Evolutionary conservation across 306 rosid genomes (phyloP).

Genomic region (Rosa chinensis): DNA sequence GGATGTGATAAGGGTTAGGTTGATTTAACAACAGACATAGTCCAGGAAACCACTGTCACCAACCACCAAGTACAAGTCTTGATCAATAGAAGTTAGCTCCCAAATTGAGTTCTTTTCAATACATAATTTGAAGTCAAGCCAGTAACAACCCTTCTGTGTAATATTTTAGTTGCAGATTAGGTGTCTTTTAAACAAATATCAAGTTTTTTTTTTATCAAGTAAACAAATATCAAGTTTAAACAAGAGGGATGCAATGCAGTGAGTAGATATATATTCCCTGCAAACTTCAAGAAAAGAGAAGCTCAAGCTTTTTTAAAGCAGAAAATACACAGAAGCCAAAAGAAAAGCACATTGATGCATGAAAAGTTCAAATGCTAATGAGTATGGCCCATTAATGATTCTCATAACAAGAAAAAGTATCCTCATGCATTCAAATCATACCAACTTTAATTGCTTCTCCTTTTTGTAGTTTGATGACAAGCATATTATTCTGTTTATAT

Average conservation of each 20-base stretch:
- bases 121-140: constrained; percentile 2
- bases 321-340: constrained; percentile 15
- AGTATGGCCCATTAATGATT: constrained; percentile 40
- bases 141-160: constrained; percentile 6
- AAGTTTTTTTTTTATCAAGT: no score
- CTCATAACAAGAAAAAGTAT: not conserved
- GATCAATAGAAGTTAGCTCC: not conserved
- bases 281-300: constrained; percentile 10
- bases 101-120: not conserved
- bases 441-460: not conserved
- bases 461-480: constrained; percentile 9
- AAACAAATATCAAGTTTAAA: constrained; percentile 8
- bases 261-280: constrained; percentile 17
- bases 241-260: constrained; percentile 20
- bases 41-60: not conserved
- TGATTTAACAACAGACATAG: not conserved
- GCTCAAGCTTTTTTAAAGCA: constrained; percentile 7
- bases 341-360: not conserved
- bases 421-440: not conserved
- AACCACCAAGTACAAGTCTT: not conserved
- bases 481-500: constrained; percentile 3
- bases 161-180: not conserved
- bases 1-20: not conserved
- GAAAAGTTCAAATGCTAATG: constrained; percentile 37
- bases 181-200: not conserved